Percentiles rank a stretch among this genome's conserved stretches.
Evolutionary conservation across 2,329 filamentous ascomycete genomes (phyloP).

Genomic region (Herpotrichia juniperi): DNA sequence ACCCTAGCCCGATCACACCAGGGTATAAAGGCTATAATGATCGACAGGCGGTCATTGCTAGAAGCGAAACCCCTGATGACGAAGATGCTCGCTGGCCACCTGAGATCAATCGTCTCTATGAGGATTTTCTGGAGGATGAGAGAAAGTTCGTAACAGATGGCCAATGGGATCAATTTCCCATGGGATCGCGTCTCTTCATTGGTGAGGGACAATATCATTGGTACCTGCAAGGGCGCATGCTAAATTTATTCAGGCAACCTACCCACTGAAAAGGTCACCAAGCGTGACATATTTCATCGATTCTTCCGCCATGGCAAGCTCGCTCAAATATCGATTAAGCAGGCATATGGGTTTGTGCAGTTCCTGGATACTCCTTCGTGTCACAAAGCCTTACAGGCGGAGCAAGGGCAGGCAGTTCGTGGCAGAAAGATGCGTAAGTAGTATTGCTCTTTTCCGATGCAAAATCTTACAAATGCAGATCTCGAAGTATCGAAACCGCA

Average conservation of each 20-base stretch:
- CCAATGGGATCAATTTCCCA: constrained; percentile 81
- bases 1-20: constrained; percentile 36
- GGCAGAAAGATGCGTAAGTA: constrained; percentile 92
- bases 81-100: constrained; percentile 59
- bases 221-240: not conserved
- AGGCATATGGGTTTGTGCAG: constrained; percentile 96
- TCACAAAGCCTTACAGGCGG: constrained; percentile 71
- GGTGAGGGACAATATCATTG: constrained; percentile 58
- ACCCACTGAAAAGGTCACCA: constrained; percentile 89
- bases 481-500: constrained; percentile 90
- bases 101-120: constrained; percentile 71
- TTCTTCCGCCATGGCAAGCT: constrained; percentile 86
- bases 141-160: constrained; percentile 77
- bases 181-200: constrained; percentile 79
- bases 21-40: constrained; percentile 28
- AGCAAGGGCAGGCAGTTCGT: constrained; percentile 81
- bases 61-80: constrained; percentile 44
- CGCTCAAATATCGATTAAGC: constrained; percentile 95
- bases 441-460: not conserved
- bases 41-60: constrained; percentile 29
- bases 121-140: constrained; percentile 75
- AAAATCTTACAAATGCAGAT: constrained; percentile 60
- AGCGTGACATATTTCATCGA: constrained; percentile 89
- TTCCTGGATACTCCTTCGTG: constrained; percentile 82
- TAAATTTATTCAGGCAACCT: constrained; percentile 69